Conservation (phyloP, 2,329 filamentous ascomycete genomes). For the Cercospora sp. region DNA sequence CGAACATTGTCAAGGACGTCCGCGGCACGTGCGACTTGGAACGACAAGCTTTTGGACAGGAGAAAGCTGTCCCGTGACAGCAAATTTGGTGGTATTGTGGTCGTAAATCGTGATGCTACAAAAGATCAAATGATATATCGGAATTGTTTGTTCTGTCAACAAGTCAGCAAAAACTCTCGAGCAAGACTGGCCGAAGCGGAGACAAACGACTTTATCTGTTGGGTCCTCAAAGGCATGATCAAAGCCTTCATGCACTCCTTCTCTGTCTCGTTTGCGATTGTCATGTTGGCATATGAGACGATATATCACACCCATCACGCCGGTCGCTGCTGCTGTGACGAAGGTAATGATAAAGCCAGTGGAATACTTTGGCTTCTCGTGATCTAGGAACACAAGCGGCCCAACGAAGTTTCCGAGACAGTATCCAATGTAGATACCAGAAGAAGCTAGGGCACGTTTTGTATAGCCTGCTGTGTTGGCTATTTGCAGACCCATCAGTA, state of each 20-base stretch:
- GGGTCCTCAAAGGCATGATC: constrained; percentile 56
- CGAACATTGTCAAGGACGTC: background rate
- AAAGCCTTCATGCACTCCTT: constrained; percentile 49
- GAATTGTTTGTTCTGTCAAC: constrained; percentile 39
- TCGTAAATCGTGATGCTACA: background rate
- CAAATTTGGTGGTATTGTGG: background rate
- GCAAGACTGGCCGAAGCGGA: background rate
- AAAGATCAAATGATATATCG: constrained; percentile 18
- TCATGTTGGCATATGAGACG: constrained; percentile 47
- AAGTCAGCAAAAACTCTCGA: constrained; percentile 44
- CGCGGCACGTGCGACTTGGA: background rate
- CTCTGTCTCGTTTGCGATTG: constrained; percentile 46
- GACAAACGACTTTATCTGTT: constrained; percentile 44
- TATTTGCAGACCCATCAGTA: constrained; percentile 20
- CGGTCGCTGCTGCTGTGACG: constrained; percentile 39
- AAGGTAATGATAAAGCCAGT: constrained; percentile 44
- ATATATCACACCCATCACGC: constrained; percentile 46
- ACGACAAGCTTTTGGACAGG: background rate
- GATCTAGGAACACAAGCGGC: constrained; percentile 44
- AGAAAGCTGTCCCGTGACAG: background rate
- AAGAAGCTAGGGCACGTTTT: constrained; percentile 47
- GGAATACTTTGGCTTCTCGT: constrained; percentile 45
- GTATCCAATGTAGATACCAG: constrained; percentile 54
- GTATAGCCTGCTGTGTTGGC: constrained; percentile 37
- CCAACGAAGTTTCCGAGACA: constrained; percentile 51